phyloP scores from a whole-genome alignment of 257 asterid genomes.

The Nemophila menziesii region DNA sequence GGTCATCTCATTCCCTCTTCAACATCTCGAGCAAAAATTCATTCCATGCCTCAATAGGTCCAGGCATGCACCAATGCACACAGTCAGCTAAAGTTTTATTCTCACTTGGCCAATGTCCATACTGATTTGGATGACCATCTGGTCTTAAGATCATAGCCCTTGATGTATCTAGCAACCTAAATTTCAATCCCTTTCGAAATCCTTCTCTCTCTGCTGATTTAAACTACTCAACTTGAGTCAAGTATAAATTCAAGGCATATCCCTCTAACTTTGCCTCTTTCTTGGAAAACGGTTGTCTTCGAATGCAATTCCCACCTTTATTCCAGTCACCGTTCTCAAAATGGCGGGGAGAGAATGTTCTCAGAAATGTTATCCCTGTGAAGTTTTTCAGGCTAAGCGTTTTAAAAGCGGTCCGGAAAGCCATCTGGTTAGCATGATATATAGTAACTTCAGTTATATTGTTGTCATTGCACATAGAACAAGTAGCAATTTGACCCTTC shows the following conservation, averaged over 20 bases:
- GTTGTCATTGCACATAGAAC: constrained; percentile 33
- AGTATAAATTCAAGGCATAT: constrained; percentile 25
- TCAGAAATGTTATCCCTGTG: constrained; percentile 23
- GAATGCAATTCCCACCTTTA: constrained; percentile 41
- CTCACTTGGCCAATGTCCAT: constrained; percentile 52
- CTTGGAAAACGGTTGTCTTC: constrained; percentile 31
- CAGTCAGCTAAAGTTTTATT: constrained; percentile 30
- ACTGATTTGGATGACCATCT: constrained; percentile 57
- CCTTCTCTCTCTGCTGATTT: constrained; percentile 21
- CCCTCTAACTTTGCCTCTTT: constrained; percentile 36
- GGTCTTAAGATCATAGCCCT: constrained; percentile 44
- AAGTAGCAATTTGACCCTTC: constrained; percentile 23
- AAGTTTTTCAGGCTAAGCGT: constrained; percentile 6
- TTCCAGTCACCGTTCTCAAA: constrained; percentile 48
- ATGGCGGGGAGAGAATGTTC: constrained; percentile 54
- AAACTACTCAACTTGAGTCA: constrained; percentile 42
- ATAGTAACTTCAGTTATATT: constrained; percentile 21
- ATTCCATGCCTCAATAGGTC: constrained; percentile 24
- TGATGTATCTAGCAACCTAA: constrained; percentile 40
- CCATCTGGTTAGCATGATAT: constrained; percentile 32
- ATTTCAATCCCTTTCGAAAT: constrained; percentile 20
- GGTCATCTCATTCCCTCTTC: constrained; percentile 10
- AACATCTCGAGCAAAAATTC: constrained; percentile 17
- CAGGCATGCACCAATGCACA: constrained; percentile 28
- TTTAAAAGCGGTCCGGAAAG: constrained; percentile 34